Conservation (phyloP, 768 basidiomycete genomes). For the Boletus rubroflammeus region DNA sequence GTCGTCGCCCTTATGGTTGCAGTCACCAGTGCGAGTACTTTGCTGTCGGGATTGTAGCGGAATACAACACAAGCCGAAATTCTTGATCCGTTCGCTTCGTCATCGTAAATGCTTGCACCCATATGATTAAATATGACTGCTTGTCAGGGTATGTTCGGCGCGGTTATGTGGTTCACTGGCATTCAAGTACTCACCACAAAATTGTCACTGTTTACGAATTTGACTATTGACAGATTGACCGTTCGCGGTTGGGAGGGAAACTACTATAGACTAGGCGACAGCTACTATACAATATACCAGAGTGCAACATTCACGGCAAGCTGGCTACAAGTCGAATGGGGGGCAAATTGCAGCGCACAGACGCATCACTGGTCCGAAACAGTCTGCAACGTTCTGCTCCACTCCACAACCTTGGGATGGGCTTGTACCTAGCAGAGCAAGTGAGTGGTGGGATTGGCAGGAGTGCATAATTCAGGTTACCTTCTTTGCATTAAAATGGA, state of each 20-base stretch:
- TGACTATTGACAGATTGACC: background rate
- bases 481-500: slow-evolving; percentile 73
- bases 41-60: too few species aligned
- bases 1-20: too few species aligned
- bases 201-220: background rate
- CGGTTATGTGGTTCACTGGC: background rate
- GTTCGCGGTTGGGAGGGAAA: background rate
- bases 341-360: background rate
- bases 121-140: background rate
- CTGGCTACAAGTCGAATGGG: background rate
- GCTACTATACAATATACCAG: background rate
- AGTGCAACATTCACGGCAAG: background rate
- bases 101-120: too few species aligned
- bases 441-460: background rate
- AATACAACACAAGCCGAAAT: too few species aligned
- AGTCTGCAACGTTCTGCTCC: slow-evolving; percentile 67
- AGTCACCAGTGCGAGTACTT: too few species aligned
- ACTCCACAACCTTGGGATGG: slow-evolving; percentile 67
- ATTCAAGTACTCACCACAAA: background rate
- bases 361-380: slow-evolving; percentile 27
- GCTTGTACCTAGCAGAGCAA: slow-evolving; percentile 51
- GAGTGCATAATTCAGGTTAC: slow-evolving; percentile 35
- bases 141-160: background rate
- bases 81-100: too few species aligned
- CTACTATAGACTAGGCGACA: background rate